phyloP scores from a whole-genome alignment of 331 rosid species.

The Malus hybrid region DNA sequence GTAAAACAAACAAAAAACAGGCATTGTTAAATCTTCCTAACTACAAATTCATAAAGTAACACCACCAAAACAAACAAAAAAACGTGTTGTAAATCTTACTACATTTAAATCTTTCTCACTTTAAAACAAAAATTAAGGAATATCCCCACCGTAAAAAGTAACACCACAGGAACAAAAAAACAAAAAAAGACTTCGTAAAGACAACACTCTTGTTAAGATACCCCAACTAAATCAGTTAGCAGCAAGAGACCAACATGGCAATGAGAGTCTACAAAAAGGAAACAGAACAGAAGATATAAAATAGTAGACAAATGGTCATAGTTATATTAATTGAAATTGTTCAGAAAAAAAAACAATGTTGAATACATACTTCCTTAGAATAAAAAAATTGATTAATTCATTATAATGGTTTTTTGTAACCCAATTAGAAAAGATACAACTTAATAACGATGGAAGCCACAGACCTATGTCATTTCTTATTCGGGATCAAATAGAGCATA shows the following conservation, averaged over 20 bases:
- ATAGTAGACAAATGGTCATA: not conserved
- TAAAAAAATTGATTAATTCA: not conserved
- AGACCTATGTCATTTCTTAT: not conserved
- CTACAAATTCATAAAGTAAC: not conserved
- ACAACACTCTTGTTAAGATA: not conserved
- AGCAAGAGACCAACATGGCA: not conserved
- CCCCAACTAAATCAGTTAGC: not conserved
- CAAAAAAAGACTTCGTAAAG: not conserved
- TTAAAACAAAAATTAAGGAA: no score
- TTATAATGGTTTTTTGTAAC: not conserved
- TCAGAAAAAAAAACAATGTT: not conserved
- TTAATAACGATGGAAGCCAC: not conserved
- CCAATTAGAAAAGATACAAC: not conserved
- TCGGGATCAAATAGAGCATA: not conserved
- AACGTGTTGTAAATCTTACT: no score
- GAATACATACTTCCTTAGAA: not conserved
- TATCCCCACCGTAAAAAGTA: not conserved
- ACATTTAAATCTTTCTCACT: no score
- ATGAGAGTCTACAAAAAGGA: not conserved
- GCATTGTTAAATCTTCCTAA: no score
- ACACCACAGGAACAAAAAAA: not conserved
- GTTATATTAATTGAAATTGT: not conserved
- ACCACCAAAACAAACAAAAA: not conserved
- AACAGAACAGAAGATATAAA: not conserved
- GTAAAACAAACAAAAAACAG: no score